Conservation (phyloP, 768 basidiomycete species). For the Butyriboletus loyo region DNA sequence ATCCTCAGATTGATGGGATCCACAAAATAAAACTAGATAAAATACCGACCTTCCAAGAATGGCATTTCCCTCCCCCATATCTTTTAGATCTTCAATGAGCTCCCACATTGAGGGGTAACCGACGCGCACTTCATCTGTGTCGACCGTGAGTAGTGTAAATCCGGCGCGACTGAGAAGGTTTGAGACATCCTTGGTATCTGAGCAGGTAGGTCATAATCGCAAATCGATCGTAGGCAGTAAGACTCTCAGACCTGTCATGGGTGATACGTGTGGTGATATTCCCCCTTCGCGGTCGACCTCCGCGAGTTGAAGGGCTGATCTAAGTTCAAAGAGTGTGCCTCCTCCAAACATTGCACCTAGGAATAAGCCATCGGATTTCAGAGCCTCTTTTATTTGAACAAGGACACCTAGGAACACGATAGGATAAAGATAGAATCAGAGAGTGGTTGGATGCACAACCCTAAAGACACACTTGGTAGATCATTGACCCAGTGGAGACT, state of each 20-base stretch:
- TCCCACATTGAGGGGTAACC: constrained; percentile 96
- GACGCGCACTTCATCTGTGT: constrained; percentile 89
- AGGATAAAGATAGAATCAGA: background rate
- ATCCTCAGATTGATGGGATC: background rate
- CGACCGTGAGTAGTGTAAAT: constrained; percentile 91
- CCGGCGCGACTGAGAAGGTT: constrained; percentile 91
- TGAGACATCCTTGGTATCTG: constrained; percentile 91
- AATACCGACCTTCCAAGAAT: constrained; percentile 69
- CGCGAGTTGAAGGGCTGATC: constrained; percentile 91
- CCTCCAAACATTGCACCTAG: constrained; percentile 94
- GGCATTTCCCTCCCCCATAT: constrained; percentile 97
- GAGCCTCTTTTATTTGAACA: constrained; percentile 79
- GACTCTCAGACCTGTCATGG: constrained; percentile 81
- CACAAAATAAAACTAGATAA: background rate
- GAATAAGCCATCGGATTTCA: constrained; percentile 91
- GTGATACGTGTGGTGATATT: constrained; percentile 93
- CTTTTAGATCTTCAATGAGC: constrained; percentile 85
- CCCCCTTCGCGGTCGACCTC: constrained; percentile 94
- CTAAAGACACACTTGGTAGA: constrained; percentile 66
- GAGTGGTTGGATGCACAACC: background rate
- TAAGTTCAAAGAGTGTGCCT: constrained; percentile 93
- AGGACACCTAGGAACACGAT: constrained; percentile 56
- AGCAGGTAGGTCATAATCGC: constrained; percentile 2
- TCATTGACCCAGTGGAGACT: constrained; percentile 98
- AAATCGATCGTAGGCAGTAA: background rate